Evolutionary conservation across 805 yeast genomes (phyloP), one percentile per base, ranked within the genome.

Genomic region (Lachancea dasiensis): DNA sequence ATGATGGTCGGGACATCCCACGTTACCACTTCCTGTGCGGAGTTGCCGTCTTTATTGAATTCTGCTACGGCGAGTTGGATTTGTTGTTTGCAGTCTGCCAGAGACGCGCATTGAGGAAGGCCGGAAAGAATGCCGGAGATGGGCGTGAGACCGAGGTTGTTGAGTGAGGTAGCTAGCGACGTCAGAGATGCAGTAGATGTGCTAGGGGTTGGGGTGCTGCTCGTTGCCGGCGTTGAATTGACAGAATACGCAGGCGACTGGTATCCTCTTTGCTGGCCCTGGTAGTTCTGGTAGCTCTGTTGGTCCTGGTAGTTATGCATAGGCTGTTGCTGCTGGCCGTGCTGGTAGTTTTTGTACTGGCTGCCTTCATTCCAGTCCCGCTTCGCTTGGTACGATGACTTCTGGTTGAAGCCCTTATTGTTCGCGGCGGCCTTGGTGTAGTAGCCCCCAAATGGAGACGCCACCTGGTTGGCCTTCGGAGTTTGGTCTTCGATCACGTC

Each of bases 151-250:
- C 72, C 73, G 37, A 85, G 63, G 46, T 81, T 81, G 38, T 72
- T 72, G 56, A 87, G 68, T 3, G 92, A 84, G 26, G 81, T 73
- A 49, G 76, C 75, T 43, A 87, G 67, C 5, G 89, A 80, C 9
- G 86, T 65, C 50, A 89, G 68, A 2, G 95, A 82, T 3, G 85
- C 70, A 7, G 87, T 74, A 5, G 90, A 78, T n/a, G 75, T 69
- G 18, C 64, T 57, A 36, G 72, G 71, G 5, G 71, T 62, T 27
- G 61, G 62, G 3, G 60, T 54, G 9, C 40, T 46, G 55, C 64
- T 44, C 36, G 50, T 47, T 37, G 53, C 36, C 62, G 70, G 64
- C 5, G 60, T 50, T 52, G 65, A 46, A 20, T 26, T 20, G 6
- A 18, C 32, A 9, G 40, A 37, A 16, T 37, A 30, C 52, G 48